A percentile compares a stretch with the other conserved stretches of the same genome.
Conservation (phyloP, 352 stramenopile genomes). For the Hyaloperonospora brassicae region DNA sequence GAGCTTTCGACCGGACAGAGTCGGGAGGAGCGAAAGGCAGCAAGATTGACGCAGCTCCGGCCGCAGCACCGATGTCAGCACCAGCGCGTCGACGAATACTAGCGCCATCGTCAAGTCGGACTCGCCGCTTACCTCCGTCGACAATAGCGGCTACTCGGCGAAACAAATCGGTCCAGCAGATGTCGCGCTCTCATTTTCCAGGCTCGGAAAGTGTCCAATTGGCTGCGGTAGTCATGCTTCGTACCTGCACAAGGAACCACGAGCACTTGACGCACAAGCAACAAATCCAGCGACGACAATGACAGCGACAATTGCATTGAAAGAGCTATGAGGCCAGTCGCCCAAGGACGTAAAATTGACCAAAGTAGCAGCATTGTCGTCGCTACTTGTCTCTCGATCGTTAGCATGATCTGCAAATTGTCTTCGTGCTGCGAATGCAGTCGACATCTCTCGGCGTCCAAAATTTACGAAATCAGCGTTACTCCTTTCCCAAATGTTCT, state of each 20-base stretch:
- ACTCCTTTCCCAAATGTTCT: too few species aligned
- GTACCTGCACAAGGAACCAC: too few species aligned
- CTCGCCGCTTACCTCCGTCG: slow-evolving; percentile 29
- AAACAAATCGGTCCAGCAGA: slow-evolving; percentile 5
- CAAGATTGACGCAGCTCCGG: too few species aligned
- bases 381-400: neutral
- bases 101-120: neutral
- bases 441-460: too few species aligned
- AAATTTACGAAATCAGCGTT: too few species aligned
- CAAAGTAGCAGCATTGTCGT: neutral
- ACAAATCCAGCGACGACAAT: neutral
- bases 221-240: slow-evolving; percentile 19
- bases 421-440: too few species aligned
- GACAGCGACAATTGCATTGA: slow-evolving; percentile 11
- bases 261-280: too few species aligned
- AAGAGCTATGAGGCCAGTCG: slow-evolving; percentile 22
- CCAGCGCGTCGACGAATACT: too few species aligned
- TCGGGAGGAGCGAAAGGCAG: too few species aligned
- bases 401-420: too few species aligned
- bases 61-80: too few species aligned
- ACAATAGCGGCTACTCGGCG: neutral
- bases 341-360: slow-evolving; percentile 23
- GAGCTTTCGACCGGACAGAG: too few species aligned
- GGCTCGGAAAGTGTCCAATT: slow-evolving; percentile 18
- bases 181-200: slow-evolving; percentile 2